Percentiles rank a stretch among this genome's conserved stretches.
phyloP scores from a whole-genome alignment of 768 basidiomycete species.

The Mycena polygramma region DNA sequence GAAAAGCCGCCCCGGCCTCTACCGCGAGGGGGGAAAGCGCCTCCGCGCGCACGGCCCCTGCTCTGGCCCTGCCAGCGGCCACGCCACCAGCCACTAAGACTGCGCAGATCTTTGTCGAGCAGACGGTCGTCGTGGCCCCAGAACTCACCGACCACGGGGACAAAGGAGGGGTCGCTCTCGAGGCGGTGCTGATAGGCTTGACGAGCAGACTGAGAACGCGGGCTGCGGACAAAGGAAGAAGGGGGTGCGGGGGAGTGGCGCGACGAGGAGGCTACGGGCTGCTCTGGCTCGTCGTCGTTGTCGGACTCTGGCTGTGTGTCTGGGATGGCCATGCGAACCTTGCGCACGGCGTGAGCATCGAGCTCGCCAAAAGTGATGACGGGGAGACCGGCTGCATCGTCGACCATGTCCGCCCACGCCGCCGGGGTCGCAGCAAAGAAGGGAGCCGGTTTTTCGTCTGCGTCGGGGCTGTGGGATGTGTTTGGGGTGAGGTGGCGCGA shows the following conservation, averaged over 20 bases:
- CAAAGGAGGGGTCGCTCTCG: constrained; percentile 87
- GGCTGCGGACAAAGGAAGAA: constrained; percentile 46
- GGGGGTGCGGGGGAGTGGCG: constrained; percentile 41
- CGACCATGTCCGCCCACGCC: constrained; percentile 90
- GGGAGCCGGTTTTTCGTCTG: constrained; percentile 58
- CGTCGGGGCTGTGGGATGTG: constrained; percentile 74
- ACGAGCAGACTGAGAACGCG: constrained; percentile 73
- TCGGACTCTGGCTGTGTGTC: constrained; percentile 39
- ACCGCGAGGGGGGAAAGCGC: constrained; percentile 63
- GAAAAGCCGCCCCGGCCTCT: constrained; percentile 67
- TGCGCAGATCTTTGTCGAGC: constrained; percentile 84
- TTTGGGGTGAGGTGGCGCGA: constrained; percentile 74
- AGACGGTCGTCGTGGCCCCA: constrained; percentile 96
- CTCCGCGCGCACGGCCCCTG: constrained; percentile 62
- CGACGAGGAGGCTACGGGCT: constrained; percentile 56
- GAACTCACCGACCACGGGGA: constrained; percentile 92
- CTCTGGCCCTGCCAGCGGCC: constrained; percentile 81
- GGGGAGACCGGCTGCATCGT: constrained; percentile 78
- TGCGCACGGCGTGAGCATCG: constrained; percentile 53
- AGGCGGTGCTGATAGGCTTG: constrained; percentile 90
- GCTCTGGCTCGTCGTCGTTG: constrained; percentile 41
- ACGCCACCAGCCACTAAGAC: constrained; percentile 90
- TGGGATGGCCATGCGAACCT: constrained; percentile 23
- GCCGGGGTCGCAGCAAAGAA: constrained; percentile 64
- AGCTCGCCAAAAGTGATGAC: constrained; percentile 86